Evolutionary conservation across 345 rosid genomes (phyloP).

Genomic region (Brassica cretica): DNA sequence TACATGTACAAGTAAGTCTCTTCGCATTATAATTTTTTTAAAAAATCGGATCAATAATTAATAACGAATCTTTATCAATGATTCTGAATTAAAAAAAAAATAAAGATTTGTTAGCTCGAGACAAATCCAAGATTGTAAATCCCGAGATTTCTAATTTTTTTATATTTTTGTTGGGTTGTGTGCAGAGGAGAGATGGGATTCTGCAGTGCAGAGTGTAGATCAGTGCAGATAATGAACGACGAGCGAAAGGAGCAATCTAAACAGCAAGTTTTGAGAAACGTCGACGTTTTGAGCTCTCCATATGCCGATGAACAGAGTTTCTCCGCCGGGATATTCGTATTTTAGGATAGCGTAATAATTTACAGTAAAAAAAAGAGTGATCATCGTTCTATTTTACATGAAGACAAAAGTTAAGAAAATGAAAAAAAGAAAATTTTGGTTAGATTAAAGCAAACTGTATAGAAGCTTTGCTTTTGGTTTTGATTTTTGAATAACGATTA

Average conservation of each 20-base stretch:
- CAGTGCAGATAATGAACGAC: constrained; percentile 61
- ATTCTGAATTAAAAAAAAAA: neutral
- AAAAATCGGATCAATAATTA: neutral
- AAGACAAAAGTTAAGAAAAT: neutral
- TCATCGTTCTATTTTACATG: constrained; percentile 3
- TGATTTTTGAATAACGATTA: neutral
- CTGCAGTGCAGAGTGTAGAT: constrained; percentile 76
- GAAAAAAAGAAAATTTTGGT: constrained; percentile 24
- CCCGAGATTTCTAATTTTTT: neutral
- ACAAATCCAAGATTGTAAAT: constrained; percentile 9
- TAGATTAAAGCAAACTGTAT: constrained; percentile 37
- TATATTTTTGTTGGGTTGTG: neutral
- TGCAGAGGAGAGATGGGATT: constrained; percentile 87
- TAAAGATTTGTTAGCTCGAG: neutral
- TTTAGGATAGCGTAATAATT: constrained; percentile 37
- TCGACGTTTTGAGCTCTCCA: constrained; percentile 47
- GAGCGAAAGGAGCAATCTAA: constrained; percentile 58
- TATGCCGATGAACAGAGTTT: constrained; percentile 47
- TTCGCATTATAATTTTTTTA: neutral
- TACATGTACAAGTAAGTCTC: constrained; percentile 73
- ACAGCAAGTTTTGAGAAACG: constrained; percentile 40
- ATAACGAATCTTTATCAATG: neutral
- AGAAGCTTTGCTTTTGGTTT: constrained; percentile 29
- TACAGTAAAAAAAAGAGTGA: neutral
- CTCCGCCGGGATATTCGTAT: constrained; percentile 68